Base-by-base conservation (phyloP, 106 monocot species). In the Alisma plantagoaquatica region DNA sequence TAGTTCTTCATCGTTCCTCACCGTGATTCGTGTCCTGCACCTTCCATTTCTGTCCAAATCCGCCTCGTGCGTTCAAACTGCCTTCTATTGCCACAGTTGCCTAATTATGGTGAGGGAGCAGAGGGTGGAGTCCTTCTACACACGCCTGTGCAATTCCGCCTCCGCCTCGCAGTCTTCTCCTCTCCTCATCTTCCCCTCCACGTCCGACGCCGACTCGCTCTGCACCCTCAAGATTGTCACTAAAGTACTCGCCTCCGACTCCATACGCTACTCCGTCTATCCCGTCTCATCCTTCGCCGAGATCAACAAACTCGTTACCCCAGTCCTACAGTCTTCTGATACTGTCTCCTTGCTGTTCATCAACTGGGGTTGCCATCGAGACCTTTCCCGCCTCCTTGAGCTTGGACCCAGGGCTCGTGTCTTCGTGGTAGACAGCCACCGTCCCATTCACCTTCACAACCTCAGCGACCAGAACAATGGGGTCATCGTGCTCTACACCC, bases 361-460 rank as follows among this genome's bases (percentile, higher is more conserved):
- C 25, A 86, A 87, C 22, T 92, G 86, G 86, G 86, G 86, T 30
- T 82, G 82, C 66, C 78, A 78, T 53, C 71, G 80, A n/a, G 86
- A 92, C 27, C 59, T 92, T 18, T 63, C 69, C 12, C 69, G 72
- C 3, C 7, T 82, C 28, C 38, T 86, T 9, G 44, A 61, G 19
- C 73, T 87, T n/a, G 57, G 74, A 15, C 23, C 67, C 0, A 45
- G 60, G 10, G 50, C 62, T 19, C 20, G 49, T 1, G 61, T 82
- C 16, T 92, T 92, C 35, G 73, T 92, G 10, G 68, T 92, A 15
- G 91, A 92, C 46, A 92, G 91, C 51, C 91, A 86, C 46, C 74
- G 91, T 2, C 91, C 91, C 1, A 55, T 92, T 44, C 91, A 92
- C 43, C 73, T 92, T 16, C 91, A 86, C 65, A 92, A 92, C 59